Conservation (phyloP, 164 flowering plant genomes). For the Vitis amurensis region DNA sequence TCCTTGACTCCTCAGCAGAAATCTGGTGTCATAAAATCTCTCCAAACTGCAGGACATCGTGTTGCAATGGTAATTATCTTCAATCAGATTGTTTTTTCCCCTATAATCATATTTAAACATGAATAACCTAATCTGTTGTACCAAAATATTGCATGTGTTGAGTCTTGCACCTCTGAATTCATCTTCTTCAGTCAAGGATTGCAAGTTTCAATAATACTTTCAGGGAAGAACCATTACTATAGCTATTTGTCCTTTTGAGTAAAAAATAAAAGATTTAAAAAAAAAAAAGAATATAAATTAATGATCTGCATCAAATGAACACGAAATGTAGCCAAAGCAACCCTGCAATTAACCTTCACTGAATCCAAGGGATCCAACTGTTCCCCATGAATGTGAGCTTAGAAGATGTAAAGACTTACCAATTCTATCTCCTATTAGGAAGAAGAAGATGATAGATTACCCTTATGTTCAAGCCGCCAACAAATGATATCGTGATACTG, state of each 20-base stretch:
- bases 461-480: neutral
- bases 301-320: neutral
- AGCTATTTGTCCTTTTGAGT: neutral
- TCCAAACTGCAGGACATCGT: slow-evolving; percentile 69
- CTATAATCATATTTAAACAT: neutral
- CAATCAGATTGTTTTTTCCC: neutral
- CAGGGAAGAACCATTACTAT: neutral
- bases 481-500: no score
- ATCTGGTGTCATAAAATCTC: slow-evolving; percentile 56
- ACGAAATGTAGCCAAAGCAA: neutral
- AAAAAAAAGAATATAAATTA: no score
- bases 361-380: neutral
- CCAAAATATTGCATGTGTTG: neutral
- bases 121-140: neutral
- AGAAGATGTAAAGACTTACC: neutral
- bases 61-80: slow-evolving; percentile 77
- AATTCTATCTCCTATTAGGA: no score
- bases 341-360: neutral
- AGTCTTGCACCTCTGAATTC: neutral
- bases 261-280: neutral
- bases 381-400: neutral
- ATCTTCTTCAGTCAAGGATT: neutral
- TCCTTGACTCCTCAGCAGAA: slow-evolving; percentile 80
- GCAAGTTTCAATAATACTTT: neutral
- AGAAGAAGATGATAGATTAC: no score